These are phyloP conservation scores for Wickerhamomyces queroliae DNA, from an alignment of 805 yeast species.

Conservation along the genomic window DNA sequence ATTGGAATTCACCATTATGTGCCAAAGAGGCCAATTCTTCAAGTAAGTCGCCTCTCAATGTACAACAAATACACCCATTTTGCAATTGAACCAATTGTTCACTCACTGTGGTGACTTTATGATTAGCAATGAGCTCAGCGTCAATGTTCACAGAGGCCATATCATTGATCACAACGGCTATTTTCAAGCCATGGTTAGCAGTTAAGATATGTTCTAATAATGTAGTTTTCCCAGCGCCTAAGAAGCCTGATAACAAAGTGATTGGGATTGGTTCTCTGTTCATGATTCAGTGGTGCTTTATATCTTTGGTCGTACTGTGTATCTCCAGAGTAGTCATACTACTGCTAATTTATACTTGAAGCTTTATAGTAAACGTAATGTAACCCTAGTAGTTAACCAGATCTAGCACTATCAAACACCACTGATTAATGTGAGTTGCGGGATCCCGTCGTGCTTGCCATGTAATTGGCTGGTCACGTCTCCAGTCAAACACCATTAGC, in stretches of 20 bases:
- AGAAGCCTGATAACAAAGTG: constrained; percentile 39
- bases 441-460: too few relatives aligned
- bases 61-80: constrained; percentile 45
- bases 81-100: constrained; percentile 40
- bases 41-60: constrained; percentile 39
- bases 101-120: constrained; percentile 33
- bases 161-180: constrained; percentile 43
- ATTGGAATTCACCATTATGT: constrained; percentile 29
- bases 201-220: constrained; percentile 37
- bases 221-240: constrained; percentile 43
- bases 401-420: too few relatives aligned
- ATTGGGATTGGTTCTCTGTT: constrained; percentile 37
- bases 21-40: constrained; percentile 36
- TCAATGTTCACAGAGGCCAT: constrained; percentile 38
- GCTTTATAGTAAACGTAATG: too few relatives aligned
- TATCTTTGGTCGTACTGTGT: too few relatives aligned
- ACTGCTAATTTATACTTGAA: too few relatives aligned
- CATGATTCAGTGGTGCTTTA: too few relatives aligned
- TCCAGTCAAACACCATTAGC: too few relatives aligned
- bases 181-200: constrained; percentile 31
- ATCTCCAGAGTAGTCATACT: too few relatives aligned
- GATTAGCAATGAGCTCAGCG: constrained; percentile 33
- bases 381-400: too few relatives aligned
- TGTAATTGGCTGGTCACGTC: too few relatives aligned
- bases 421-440: too few relatives aligned